Evolutionary conservation across 2,329 filamentous ascomycete species (phyloP).

Genomic region (Fusarium tuaranense): DNA sequence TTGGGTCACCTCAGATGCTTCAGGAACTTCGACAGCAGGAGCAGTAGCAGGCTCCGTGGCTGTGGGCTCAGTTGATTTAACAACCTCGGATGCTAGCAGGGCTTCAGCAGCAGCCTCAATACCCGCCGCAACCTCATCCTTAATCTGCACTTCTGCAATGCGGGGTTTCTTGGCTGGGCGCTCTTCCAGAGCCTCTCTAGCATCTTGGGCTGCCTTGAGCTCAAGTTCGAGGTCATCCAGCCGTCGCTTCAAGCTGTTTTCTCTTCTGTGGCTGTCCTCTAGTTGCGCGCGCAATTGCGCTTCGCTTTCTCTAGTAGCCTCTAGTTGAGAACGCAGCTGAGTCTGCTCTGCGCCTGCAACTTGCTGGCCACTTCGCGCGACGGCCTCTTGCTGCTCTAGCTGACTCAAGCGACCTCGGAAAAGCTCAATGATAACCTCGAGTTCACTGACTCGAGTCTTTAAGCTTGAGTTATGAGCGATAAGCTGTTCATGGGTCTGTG

Average conservation of each 20-base stretch:
- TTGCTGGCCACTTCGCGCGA: slow-evolving; percentile 70
- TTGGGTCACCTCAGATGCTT: slow-evolving; percentile 2
- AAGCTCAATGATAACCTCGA: slow-evolving; percentile 93
- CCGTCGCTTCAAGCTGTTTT: slow-evolving; percentile 84
- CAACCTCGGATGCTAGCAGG: slow-evolving; percentile 24
- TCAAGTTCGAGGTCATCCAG: slow-evolving; percentile 82
- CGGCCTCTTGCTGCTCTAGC: slow-evolving; percentile 80
- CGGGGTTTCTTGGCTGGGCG: slow-evolving; percentile 47
- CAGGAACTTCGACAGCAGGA: neutral
- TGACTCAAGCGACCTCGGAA: slow-evolving; percentile 82
- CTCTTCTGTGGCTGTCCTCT: slow-evolving; percentile 81
- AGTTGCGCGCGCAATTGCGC: slow-evolving; percentile 69
- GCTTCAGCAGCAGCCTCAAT: slow-evolving; percentile 34
- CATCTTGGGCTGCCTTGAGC: slow-evolving; percentile 51
- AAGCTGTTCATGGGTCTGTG: slow-evolving; percentile 84
- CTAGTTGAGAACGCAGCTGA: slow-evolving; percentile 68
- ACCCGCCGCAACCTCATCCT: slow-evolving; percentile 30
- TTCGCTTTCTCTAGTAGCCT: slow-evolving; percentile 55
- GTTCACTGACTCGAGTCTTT: slow-evolving; percentile 94
- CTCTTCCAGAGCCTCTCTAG: slow-evolving; percentile 33
- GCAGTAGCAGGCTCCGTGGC: neutral
- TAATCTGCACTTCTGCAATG: slow-evolving; percentile 28
- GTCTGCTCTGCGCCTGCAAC: slow-evolving; percentile 67
- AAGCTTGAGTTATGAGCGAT: slow-evolving; percentile 84
- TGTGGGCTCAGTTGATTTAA: neutral